phyloP scores from a whole-genome alignment of 176 grass and related monocot species.

The sorghum (Sorghum bicolor) region Sorghum_bicolor_NCBIv3 NC_012873.2:54581501-54582000 shows the following conservation, averaged over 20 bases:
- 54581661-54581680: constrained; percentile 41
- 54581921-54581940: background rate
- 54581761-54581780: constrained; percentile 37
- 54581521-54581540: constrained; percentile 50
- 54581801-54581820: background rate
- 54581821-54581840: background rate
- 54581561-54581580: constrained; percentile 68
- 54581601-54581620: constrained; percentile 82
- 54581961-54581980: background rate
- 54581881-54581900: background rate
- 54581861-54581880: background rate
- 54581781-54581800: background rate
- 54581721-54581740: constrained; percentile 34
- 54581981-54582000: background rate
- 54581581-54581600: constrained; percentile 76
- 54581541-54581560: constrained; percentile 51
- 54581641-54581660: constrained; percentile 81
- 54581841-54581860: background rate
- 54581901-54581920: background rate
- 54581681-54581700: constrained; percentile 61
- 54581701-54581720: constrained; percentile 63
- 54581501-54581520: background rate
- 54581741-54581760: constrained; percentile 14
- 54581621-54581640: constrained; percentile 81
- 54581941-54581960: background rate